phyloP scores from a whole-genome alignment of 495 filamentous ascomycete species.

The Parachaetomium inaequale region DNA sequence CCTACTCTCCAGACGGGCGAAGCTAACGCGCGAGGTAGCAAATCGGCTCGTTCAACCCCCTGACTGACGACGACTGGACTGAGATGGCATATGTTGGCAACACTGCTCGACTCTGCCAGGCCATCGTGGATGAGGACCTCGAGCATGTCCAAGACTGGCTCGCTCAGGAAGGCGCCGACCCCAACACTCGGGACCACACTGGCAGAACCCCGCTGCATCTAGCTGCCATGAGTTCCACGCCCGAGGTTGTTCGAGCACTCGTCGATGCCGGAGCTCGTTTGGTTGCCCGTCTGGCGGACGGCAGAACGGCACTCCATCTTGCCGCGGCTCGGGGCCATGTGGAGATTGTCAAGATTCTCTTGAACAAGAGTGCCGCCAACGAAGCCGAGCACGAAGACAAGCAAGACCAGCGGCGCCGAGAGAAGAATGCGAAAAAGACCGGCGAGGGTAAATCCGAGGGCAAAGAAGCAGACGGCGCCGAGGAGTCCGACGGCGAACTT shows the following conservation, averaged over 20 bases:
- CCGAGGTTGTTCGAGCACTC: conserved; percentile 64
- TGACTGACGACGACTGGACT: conserved; percentile 79
- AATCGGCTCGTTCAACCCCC: conserved; percentile 69
- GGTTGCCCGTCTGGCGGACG: conserved; percentile 68
- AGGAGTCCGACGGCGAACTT: conserved; percentile 39
- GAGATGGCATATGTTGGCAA: conserved; percentile 74
- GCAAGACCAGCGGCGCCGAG: conserved; percentile 47
- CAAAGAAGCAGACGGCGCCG: conserved; percentile 23
- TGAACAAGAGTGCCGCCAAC: conserved; percentile 66
- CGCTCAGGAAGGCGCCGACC: conserved; percentile 54
- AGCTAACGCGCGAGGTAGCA: conserved; percentile 26
- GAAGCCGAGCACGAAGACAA: conserved; percentile 62
- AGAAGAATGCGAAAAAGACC: conserved; percentile 21
- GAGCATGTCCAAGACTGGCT: conserved; percentile 67
- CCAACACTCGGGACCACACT: conserved; percentile 69
- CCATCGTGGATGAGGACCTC: conserved; percentile 67
- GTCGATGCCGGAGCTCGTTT: conserved; percentile 71
- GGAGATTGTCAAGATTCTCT: conserved; percentile 65
- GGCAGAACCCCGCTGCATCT: conserved; percentile 77
- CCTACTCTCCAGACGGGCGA: no score
- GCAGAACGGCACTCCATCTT: conserved; percentile 72
- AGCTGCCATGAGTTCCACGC: conserved; percentile 61
- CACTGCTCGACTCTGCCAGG: conserved; percentile 66
- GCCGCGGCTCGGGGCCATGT: conserved; percentile 64
- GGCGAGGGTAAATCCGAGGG: conserved; percentile 7